These are phyloP conservation scores for Cordyceps tenuipes DNA, from an alignment of 2,329 filamentous ascomycete species.

Conservation along the genomic window DNA sequence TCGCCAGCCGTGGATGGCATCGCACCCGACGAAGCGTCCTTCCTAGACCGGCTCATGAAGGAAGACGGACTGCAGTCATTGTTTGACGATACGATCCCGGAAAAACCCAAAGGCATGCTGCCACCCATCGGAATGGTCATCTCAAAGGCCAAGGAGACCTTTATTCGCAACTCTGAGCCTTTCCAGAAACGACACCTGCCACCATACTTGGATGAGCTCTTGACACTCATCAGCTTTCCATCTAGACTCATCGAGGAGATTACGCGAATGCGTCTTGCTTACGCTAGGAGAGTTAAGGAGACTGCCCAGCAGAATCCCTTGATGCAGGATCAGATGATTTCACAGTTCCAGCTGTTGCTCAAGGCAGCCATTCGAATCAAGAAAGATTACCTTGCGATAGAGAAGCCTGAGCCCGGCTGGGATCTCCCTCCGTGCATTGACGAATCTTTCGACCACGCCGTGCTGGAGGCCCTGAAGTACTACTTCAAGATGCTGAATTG, in stretches of 20 bases:
- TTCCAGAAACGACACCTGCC: conserved; percentile 88
- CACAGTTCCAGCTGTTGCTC: conserved; percentile 88
- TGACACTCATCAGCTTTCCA: conserved; percentile 95
- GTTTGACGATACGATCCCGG: conserved; percentile 57
- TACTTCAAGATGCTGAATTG: conserved; percentile 99
- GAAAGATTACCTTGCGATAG: conserved; percentile 74
- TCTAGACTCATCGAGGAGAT: conserved; percentile 94
- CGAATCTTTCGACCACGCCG: conserved; percentile 87
- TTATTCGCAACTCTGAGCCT: conserved; percentile 75
- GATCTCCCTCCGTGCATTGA: conserved; percentile 93
- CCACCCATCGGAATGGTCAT: conserved; percentile 78
- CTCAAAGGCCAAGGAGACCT: conserved; percentile 82
- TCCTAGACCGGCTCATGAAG: conserved; percentile 89
- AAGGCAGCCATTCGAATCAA: conserved; percentile 91
- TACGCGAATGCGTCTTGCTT: conserved; percentile 81
- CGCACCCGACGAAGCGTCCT: conserved; percentile 77
- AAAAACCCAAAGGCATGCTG: conserved; percentile 64
- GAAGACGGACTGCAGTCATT: conserved; percentile 90
- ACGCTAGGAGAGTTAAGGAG: conserved; percentile 92
- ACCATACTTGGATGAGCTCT: conserved; percentile 90
- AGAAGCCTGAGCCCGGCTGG: conserved; percentile 85
- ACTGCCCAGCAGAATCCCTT: conserved; percentile 84
- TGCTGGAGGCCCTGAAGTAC: conserved; percentile 88
- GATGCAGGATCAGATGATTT: conserved; percentile 96
- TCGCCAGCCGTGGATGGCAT: conserved; percentile 60